These are phyloP conservation scores for Magnaporthales sp. DNA, from an alignment of 2,329 filamentous ascomycete species.

Conservation along the genomic window DNA sequence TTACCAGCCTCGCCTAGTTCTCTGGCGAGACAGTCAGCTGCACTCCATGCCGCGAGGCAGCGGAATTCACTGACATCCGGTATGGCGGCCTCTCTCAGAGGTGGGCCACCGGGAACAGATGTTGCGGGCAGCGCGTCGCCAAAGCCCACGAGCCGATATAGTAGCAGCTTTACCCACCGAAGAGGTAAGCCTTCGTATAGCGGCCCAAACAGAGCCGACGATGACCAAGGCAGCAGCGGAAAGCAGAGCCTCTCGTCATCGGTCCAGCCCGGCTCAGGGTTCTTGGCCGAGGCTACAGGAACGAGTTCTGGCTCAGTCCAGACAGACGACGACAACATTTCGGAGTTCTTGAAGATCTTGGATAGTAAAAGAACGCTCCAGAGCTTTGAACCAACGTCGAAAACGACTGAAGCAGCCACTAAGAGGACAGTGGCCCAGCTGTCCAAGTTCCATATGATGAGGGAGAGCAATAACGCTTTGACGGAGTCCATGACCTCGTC, in stretches of 20 bases:
- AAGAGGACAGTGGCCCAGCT: conserved; percentile 72
- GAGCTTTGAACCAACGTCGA: conserved; percentile 60
- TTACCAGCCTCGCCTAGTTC: conserved; percentile 48
- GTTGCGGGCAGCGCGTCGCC: conserved; percentile 64
- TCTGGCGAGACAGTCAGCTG: conserved; percentile 35
- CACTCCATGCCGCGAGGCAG: conserved; percentile 53
- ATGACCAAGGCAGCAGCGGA: conserved; percentile 74
- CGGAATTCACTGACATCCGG: conserved; percentile 66
- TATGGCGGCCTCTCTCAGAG: conserved; percentile 64
- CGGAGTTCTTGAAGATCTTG: conserved; percentile 82
- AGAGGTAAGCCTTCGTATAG: conserved; percentile 70
- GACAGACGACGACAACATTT: conserved; percentile 85
- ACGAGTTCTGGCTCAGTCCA: conserved; percentile 59
- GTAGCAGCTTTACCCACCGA: conserved; percentile 88
- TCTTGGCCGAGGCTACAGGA: conserved; percentile 62
- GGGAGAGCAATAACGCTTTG: conserved; percentile 77
- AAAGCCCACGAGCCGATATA: conserved; percentile 76
- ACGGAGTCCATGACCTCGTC: conserved; percentile 94
- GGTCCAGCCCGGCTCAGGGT: conserved; percentile 66
- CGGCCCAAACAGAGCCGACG: conserved; percentile 60
- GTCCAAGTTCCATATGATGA: conserved; percentile 79
- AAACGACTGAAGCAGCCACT: conserved; percentile 59
- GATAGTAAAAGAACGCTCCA: conserved; percentile 82
- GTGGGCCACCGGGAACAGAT: conserved; percentile 52
- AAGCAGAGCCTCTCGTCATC: conserved; percentile 67